phyloP scores from a whole-genome alignment of 805 yeast species.

The Wickerhamiella brachini region DNA sequence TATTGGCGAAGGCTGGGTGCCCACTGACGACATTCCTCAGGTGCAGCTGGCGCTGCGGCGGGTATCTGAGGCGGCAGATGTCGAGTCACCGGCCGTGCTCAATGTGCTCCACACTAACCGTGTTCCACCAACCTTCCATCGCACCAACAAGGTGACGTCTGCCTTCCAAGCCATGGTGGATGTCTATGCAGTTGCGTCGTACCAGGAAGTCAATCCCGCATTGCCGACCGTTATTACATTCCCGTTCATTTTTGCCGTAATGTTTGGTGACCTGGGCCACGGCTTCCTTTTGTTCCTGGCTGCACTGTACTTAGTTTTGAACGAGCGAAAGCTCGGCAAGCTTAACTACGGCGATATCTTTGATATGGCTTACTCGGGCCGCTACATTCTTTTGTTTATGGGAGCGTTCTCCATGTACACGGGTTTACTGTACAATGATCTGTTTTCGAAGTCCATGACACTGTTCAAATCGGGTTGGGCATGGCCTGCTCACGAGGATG shows the following conservation, averaged over 20 bases:
- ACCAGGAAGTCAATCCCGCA: slow-evolving; percentile 93
- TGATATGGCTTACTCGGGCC: slow-evolving; percentile 90
- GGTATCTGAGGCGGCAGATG: slow-evolving; percentile 37
- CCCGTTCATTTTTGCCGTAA: slow-evolving; percentile 96
- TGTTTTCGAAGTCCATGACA: slow-evolving; percentile 84
- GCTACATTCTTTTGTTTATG: slow-evolving; percentile 84
- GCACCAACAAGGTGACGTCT: slow-evolving; percentile 84
- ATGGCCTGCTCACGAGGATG: slow-evolving; percentile 65
- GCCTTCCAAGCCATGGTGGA: slow-evolving; percentile 92
- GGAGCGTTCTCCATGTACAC: slow-evolving; percentile 93
- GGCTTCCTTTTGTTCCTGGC: slow-evolving; percentile 72
- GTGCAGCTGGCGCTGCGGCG: slow-evolving; percentile 55
- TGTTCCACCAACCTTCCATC: slow-evolving; percentile 89
- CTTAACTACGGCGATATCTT: slow-evolving; percentile 82
- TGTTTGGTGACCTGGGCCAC: slow-evolving; percentile 98
- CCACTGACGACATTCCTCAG: slow-evolving; percentile 56
- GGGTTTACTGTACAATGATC: slow-evolving; percentile 85
- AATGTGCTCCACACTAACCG: slow-evolving; percentile 56
- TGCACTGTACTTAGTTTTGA: slow-evolving; percentile 54
- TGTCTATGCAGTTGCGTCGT: slow-evolving; percentile 87
- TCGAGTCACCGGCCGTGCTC: slow-evolving; percentile 34
- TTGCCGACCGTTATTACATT: slow-evolving; percentile 88
- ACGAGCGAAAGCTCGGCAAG: slow-evolving; percentile 55
- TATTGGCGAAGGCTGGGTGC: slow-evolving; percentile 95
- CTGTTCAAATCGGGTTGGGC: slow-evolving; percentile 83